These are phyloP conservation scores for Globisporangium spiculum DNA, from an alignment of 352 stramenopile species.

Conservation along the genomic window DNA sequence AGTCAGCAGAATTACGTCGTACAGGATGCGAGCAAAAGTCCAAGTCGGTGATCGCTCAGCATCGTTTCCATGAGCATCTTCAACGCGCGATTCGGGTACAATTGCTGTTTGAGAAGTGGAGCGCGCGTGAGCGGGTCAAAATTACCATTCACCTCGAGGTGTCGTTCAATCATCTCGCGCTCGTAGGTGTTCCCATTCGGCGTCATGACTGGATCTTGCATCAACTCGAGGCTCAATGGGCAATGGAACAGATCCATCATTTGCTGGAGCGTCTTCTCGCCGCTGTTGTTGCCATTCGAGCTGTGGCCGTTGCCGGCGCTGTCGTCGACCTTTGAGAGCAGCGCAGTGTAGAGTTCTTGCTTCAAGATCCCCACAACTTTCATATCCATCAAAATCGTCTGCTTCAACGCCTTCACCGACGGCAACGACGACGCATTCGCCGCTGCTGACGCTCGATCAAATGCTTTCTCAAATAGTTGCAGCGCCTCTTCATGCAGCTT, in stretches of 20 bases:
- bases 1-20: conserved; percentile 7
- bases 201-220: conserved; percentile 73
- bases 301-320: conserved; percentile 1
- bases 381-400: conserved; percentile 65
- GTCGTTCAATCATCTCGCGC: conserved; percentile 72
- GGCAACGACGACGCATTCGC: conserved; percentile 31
- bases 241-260: conserved; percentile 76
- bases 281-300: conserved; percentile 10
- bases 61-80: conserved; percentile 76
- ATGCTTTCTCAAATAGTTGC: conserved; percentile 42
- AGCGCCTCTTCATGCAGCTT: conserved; percentile 50
- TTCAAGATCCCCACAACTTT: conserved; percentile 49
- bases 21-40: conserved; percentile 41
- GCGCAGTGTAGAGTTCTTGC: conserved; percentile 42
- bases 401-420: conserved; percentile 33
- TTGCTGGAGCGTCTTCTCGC: conserved; percentile 49
- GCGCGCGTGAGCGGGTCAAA: conserved; percentile 68
- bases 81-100: conserved; percentile 66
- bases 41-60: conserved; percentile 56
- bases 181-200: conserved; percentile 76
- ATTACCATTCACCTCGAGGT: conserved; percentile 67
- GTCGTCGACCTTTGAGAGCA: conserved; percentile 29
- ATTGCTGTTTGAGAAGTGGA: conserved; percentile 49
- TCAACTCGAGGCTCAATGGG: conserved; percentile 71
- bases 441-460: conserved; percentile 48